Evolutionary conservation across 345 rosid species (phyloP).

Genomic region (Melastoma malabathricum): DNA sequence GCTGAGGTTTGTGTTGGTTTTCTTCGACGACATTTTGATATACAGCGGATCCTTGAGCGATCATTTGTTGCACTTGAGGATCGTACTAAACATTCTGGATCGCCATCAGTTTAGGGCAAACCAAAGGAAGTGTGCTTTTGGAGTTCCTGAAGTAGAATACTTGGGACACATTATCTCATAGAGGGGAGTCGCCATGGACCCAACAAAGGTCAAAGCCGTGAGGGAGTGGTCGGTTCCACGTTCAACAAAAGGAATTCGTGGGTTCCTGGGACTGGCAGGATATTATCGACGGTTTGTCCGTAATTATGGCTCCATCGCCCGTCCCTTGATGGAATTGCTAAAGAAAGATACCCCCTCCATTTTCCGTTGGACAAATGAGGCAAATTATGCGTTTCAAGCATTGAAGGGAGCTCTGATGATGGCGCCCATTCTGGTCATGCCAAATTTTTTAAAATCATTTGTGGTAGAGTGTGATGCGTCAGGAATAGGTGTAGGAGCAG

Average conservation of each 20-base stretch:
- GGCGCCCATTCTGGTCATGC: neutral
- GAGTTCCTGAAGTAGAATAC: neutral
- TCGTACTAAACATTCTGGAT: no score
- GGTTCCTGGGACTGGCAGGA: neutral
- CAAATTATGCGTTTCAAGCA: neutral
- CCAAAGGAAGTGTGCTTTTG: neutral
- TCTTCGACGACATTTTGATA: neutral
- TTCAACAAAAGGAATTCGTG: neutral
- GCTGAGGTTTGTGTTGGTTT: neutral
- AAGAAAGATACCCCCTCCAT: neutral
- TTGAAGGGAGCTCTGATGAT: neutral
- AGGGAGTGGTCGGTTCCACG: conserved; percentile 1
- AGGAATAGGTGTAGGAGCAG: neutral
- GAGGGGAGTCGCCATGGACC: neutral
- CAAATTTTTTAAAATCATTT: neutral
- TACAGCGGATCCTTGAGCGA: neutral
- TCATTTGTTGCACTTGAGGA: neutral
- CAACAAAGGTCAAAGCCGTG: neutral
- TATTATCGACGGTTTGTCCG: neutral
- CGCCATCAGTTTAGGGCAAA: neutral
- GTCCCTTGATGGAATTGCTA: neutral
- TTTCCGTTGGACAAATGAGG: neutral
- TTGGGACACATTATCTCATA: neutral
- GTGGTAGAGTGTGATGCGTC: neutral
- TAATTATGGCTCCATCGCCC: neutral